phyloP scores from a whole-genome alignment of 805 yeast genomes.

The Candida endomychidarum region DNA sequence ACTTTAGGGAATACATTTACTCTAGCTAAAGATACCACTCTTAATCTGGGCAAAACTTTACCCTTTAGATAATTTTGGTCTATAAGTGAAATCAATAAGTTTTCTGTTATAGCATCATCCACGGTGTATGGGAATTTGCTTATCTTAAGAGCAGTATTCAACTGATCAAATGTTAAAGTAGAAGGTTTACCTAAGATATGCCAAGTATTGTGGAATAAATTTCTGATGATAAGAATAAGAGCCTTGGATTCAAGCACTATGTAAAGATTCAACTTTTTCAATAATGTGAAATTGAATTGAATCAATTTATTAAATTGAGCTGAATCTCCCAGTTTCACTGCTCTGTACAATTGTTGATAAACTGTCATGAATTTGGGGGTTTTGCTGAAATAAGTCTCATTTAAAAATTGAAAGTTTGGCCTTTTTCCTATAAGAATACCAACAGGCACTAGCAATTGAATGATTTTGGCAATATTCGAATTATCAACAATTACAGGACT shows the following conservation, averaged over 20 bases:
- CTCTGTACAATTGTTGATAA: constrained; percentile 37
- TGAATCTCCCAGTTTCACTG: constrained; percentile 46
- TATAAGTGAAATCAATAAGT: constrained; percentile 48
- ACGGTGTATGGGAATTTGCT: constrained; percentile 10
- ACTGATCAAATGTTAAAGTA: constrained; percentile 29
- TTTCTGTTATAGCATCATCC: constrained; percentile 47
- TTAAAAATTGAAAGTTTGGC: constrained; percentile 36
- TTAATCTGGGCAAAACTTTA: constrained; percentile 43
- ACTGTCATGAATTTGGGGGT: constrained; percentile 22
- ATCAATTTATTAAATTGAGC: constrained; percentile 30
- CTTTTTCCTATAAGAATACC: constrained; percentile 54
- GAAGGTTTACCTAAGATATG: constrained; percentile 21
- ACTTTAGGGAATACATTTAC: constrained; percentile 42
- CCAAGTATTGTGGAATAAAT: constrained; percentile 40
- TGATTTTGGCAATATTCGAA: constrained; percentile 40
- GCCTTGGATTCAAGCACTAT: constrained; percentile 48
- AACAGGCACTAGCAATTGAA: constrained; percentile 52
- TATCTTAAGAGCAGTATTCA: constrained; percentile 21
- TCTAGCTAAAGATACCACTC: constrained; percentile 43
- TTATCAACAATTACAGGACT: constrained; percentile 31
- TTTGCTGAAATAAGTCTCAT: constrained; percentile 12
- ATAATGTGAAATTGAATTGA: constrained; percentile 30
- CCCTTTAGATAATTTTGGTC: constrained; percentile 57
- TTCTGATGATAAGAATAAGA: constrained; percentile 46
- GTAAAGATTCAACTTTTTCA: constrained; percentile 37